These are phyloP conservation scores for Uronychia setigera DNA, from an alignment of 73 alveolate genomes.

Conservation along the genomic window DNA sequence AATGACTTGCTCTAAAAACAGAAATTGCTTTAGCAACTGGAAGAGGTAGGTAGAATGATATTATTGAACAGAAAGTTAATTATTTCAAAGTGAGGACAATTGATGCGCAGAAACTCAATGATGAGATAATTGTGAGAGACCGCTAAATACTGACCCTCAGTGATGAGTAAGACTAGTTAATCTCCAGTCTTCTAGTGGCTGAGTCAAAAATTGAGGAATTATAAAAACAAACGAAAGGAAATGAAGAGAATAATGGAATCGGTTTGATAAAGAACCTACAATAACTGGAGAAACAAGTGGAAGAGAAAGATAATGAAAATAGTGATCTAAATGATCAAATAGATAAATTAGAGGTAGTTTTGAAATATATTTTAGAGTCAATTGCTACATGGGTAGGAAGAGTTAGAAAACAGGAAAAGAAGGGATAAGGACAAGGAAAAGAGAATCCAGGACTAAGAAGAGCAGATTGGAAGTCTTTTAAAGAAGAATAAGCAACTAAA, in stretches of 20 bases:
- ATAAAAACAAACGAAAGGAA: not conserved
- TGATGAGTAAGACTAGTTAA: not conserved
- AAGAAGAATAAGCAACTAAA: not conserved
- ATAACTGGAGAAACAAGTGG: not conserved
- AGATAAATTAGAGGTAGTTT: not conserved
- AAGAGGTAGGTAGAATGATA: not conserved
- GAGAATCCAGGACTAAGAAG: not conserved
- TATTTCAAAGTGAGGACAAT: not conserved
- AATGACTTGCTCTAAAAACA: not conserved
- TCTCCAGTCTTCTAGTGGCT: not conserved
- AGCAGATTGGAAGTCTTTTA: not conserved
- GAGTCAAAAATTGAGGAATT: not conserved
- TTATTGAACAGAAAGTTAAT: not conserved
- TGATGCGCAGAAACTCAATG: not conserved
- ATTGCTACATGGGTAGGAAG: not conserved
- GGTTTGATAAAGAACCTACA: not conserved
- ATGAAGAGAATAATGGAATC: not conserved
- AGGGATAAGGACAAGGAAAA: not conserved
- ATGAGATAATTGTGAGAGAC: not conserved
- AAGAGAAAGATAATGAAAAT: not conserved
- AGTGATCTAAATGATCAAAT: not conserved
- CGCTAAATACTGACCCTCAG: not conserved
- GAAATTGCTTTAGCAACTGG: not conserved
- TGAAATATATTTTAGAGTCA: too few species aligned
- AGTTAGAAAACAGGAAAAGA: not conserved